Percentiles rank a stretch among this genome's conserved stretches.
Evolutionary conservation across 148 eudicot species (phyloP).

Genomic region (Dianthus caryophyllus): DNA sequence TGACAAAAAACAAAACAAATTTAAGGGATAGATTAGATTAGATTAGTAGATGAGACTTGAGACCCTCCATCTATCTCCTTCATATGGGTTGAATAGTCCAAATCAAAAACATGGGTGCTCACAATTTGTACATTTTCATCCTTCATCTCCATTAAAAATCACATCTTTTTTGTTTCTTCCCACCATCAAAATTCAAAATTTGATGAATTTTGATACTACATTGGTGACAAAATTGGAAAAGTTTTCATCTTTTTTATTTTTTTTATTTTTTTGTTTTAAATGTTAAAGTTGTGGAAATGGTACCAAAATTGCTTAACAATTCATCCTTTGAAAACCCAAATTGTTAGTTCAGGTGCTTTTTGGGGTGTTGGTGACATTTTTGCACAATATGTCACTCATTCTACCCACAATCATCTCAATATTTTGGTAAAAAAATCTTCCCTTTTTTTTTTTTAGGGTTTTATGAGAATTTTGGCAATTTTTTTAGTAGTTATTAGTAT

Average conservation of each 20-base stretch:
- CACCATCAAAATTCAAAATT: not conserved
- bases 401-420: conserved; percentile 23
- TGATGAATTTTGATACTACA: not conserved
- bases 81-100: conserved; percentile 12
- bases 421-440: conserved; percentile 14
- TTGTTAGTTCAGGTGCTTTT: conserved; percentile 62
- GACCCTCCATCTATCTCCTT: not conserved
- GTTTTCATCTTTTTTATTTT: not conserved
- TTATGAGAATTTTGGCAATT: not conserved
- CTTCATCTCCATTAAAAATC: not conserved
- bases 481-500: not conserved
- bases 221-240: not conserved
- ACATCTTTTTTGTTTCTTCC: not conserved
- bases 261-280: too few species aligned
- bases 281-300: conserved; percentile 73
- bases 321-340: conserved; percentile 80
- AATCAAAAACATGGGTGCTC: conserved; percentile 9
- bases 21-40: not conserved
- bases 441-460: not conserved
- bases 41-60: too few species aligned
- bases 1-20: not conserved
- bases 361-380: conserved; percentile 78
- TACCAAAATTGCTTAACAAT: conserved; percentile 64
- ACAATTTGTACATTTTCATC: not conserved
- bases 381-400: conserved; percentile 61